Evolutionary conservation across 2,329 filamentous ascomycete species (phyloP), one percentile per base, ranked within the genome.

Genomic region (Didymella keratinophila): DNA sequence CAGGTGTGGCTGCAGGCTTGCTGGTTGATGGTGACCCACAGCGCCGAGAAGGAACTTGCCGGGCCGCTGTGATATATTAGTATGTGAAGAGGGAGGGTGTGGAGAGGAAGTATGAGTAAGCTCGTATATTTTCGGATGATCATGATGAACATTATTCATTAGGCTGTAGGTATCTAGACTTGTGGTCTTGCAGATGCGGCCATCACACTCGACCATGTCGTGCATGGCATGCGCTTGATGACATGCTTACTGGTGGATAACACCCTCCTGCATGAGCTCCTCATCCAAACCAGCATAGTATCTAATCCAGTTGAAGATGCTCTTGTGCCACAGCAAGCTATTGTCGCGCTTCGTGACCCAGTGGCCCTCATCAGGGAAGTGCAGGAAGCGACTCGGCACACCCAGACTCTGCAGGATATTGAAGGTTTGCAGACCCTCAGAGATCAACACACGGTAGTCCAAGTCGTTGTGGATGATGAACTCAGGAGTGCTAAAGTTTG

Each of bases 341-440:
- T 98, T 98, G 76, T 97, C 93, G 0, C 90, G 89, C 72, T 96
- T 96, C 49, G 95, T 74, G 1, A 97, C 93, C 91, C 92, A 89
- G 67, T 91, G 88, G 23, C 87, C 86, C 76, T 92, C 89, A 71
- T 91, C 91, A 0, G 92, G 91, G 74, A 96, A 97, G 37, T 87
- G 88, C 67, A 96, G 73, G 64, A 96, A 86, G 55, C 89, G 87
- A 74, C 90, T 93, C 6, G 91, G 89, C 4, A 96, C 84, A 0
- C 87, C 87, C 45, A 86, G 84, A 37, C 88, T 86, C 77, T 97
- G 93, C 25, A 97, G 79, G 3, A 93, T 87, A 63, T 96, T 96
- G 79, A 96, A 97, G 51, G 91, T 89, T 16, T 89, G 86, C 46
- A 96, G 77, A 0, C 93, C 93, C 76, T 97, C 94, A 0, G 89